A percentile compares a stretch with the other conserved stretches of the same genome.
These are phyloP conservation scores for Xylariales sp. DNA, from an alignment of 2,329 filamentous ascomycete species.

Conservation along the genomic window DNA sequence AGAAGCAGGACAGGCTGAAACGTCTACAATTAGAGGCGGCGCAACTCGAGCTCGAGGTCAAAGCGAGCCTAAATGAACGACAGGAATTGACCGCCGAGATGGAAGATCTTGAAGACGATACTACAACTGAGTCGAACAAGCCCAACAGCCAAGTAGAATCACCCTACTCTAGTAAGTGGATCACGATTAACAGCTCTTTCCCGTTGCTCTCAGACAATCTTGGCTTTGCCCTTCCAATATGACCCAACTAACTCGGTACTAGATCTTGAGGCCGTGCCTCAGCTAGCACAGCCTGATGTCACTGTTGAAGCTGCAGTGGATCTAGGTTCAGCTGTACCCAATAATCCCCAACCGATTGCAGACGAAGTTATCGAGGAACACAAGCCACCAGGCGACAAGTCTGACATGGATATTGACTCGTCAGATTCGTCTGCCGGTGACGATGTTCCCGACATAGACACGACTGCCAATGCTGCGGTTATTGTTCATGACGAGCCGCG, in stretches of 20 bases:
- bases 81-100: conserved; percentile 19
- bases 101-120: conserved; percentile 5
- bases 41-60: conserved; percentile 43
- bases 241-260: too few species aligned
- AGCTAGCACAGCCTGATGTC: too few species aligned
- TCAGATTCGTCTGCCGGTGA: conserved; percentile 3
- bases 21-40: conserved; percentile 42
- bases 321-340: too few species aligned
- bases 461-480: not conserved
- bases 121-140: not conserved
- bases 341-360: too few species aligned
- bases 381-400: conserved; percentile 4
- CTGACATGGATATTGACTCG: conserved; percentile 11
- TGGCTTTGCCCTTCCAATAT: too few species aligned
- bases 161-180: too few species aligned
- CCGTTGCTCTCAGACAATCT: too few species aligned
- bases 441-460: not conserved
- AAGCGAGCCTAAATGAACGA: conserved; percentile 29
- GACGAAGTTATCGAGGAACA: too few species aligned
- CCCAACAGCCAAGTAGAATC: not conserved
- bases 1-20: conserved; percentile 44
- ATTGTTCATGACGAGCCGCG: not conserved
- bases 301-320: too few species aligned
- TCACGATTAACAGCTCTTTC: too few species aligned
- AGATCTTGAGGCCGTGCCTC: too few species aligned